phyloP scores from a whole-genome alignment of 495 filamentous ascomycete species.

The Aspergillus egyptiacus region DNA sequence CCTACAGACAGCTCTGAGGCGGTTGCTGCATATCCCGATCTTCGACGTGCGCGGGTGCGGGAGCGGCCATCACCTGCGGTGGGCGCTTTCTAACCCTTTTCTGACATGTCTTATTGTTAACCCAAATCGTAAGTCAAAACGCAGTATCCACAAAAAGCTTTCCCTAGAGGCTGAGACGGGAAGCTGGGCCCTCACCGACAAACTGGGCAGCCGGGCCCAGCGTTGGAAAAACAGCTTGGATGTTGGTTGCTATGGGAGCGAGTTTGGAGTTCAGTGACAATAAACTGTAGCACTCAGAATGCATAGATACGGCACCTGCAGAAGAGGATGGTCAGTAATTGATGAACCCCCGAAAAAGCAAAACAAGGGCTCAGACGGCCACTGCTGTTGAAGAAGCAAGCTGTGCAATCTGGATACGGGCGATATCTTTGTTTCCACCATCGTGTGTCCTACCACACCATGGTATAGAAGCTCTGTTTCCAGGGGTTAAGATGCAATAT shows the following conservation, averaged over 20 bases:
- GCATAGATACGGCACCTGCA: neutral
- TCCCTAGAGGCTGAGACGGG: neutral
- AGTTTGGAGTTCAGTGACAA: neutral
- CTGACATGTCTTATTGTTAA: constrained; percentile 5
- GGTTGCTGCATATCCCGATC: neutral
- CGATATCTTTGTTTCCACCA: neutral
- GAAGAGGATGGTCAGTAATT: neutral
- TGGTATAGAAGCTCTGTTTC: neutral
- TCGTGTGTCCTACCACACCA: neutral
- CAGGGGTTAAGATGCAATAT: neutral
- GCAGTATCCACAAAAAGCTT: constrained; percentile 4
- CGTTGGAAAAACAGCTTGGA: neutral
- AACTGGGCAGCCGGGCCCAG: neutral
- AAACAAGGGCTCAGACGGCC: constrained; percentile 1
- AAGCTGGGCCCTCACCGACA: constrained; percentile 5
- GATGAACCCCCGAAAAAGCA: constrained; percentile 5
- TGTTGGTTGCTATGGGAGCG: neutral
- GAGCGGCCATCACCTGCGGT: neutral
- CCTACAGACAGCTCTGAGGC: neutral
- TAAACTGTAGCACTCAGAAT: neutral
- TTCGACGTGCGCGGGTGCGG: neutral
- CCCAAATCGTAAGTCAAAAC: neutral
- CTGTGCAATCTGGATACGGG: neutral
- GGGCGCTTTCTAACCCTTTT: constrained; percentile 3
- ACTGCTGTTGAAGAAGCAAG: neutral